A percentile compares a stretch with the other conserved stretches of the same genome.
Evolutionary conservation across 1,284 basidiomycete genomes (phyloP).

Genomic region (Malassezia sympodialis): DNA sequence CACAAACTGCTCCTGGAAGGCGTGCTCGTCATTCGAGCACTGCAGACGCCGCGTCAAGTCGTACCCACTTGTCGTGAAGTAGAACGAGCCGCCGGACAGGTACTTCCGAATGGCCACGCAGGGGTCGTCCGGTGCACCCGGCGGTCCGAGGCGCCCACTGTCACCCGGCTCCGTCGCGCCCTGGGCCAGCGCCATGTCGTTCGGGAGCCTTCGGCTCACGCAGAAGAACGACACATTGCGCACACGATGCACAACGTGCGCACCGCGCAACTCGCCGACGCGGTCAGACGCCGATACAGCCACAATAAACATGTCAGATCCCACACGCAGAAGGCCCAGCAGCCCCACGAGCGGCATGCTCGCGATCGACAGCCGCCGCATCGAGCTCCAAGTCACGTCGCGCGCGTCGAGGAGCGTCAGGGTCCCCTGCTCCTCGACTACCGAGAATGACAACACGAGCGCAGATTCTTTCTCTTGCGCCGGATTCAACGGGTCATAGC

Average conservation of each 20-base stretch:
- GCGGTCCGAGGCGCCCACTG: slow-evolving; percentile 22
- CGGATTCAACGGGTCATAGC: background rate
- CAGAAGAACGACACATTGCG: slow-evolving; percentile 37
- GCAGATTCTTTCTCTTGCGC: background rate
- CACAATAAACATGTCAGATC: slow-evolving; percentile 31
- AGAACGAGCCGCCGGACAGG: slow-evolving; percentile 81
- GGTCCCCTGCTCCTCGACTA: slow-evolving; percentile 4
- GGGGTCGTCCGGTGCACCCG: slow-evolving; percentile 60
- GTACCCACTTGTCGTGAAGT: slow-evolving; percentile 74
- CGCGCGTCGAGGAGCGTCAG: background rate
- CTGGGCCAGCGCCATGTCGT: slow-evolving; percentile 21
- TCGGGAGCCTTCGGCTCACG: slow-evolving; percentile 32
- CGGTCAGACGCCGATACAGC: slow-evolving; percentile 26
- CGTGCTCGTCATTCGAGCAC: slow-evolving; percentile 20
- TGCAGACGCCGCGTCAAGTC: slow-evolving; percentile 56
- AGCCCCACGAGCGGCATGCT: slow-evolving; percentile 7
- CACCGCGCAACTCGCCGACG: slow-evolving; percentile 28
- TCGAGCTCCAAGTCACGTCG: background rate
- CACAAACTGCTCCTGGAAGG: slow-evolving; percentile 51
- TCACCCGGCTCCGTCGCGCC: slow-evolving; percentile 10
- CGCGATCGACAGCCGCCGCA: background rate
- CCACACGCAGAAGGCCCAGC: slow-evolving; percentile 7
- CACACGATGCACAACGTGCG: slow-evolving; percentile 28
- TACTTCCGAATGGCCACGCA: slow-evolving; percentile 82
- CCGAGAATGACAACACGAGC: slow-evolving; percentile 5